Conservation (phyloP, 805 yeast genomes). For the Myxozyma mucilagina region DNA sequence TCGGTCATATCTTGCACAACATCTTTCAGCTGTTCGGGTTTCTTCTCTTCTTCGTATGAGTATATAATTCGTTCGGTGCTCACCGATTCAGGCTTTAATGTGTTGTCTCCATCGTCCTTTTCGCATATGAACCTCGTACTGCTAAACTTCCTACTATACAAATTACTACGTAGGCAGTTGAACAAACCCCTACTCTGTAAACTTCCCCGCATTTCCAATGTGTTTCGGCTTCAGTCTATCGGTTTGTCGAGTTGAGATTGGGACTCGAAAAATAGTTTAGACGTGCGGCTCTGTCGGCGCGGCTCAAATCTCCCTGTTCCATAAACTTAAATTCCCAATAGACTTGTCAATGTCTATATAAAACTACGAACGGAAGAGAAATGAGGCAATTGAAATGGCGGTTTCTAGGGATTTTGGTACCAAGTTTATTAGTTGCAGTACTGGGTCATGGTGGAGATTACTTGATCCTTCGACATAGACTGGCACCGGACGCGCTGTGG, state of each 20-base stretch:
- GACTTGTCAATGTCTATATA: neutral
- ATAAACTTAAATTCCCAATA: neutral
- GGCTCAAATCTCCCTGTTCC: neutral
- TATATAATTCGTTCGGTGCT: too few relatives aligned
- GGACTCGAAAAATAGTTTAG: too few relatives aligned
- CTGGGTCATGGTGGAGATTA: slow-evolving; percentile 65
- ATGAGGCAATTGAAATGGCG: slow-evolving; percentile 26
- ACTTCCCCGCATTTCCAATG: too few relatives aligned
- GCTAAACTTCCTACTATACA: too few relatives aligned
- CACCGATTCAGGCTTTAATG: too few relatives aligned
- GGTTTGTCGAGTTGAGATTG: too few relatives aligned
- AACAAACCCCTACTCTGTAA: too few relatives aligned
- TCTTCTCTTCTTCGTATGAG: neutral
- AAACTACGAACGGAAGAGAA: neutral
- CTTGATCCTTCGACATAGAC: slow-evolving; percentile 52
- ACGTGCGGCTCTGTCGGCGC: too few relatives aligned
- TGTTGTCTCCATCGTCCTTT: too few relatives aligned
- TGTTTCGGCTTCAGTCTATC: too few relatives aligned
- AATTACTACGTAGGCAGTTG: too few relatives aligned
- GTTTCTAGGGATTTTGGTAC: slow-evolving; percentile 48
- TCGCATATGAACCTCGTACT: too few relatives aligned
- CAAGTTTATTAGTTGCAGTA: slow-evolving; percentile 55
- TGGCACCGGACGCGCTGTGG: slow-evolving; percentile 46
- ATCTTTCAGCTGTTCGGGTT: neutral
- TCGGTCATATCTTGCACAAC: neutral